Evolutionary conservation across 2,329 filamentous ascomycete genomes (phyloP), one percentile per base, ranked within the genome.

Genomic region (Fusarium sp.): DNA sequence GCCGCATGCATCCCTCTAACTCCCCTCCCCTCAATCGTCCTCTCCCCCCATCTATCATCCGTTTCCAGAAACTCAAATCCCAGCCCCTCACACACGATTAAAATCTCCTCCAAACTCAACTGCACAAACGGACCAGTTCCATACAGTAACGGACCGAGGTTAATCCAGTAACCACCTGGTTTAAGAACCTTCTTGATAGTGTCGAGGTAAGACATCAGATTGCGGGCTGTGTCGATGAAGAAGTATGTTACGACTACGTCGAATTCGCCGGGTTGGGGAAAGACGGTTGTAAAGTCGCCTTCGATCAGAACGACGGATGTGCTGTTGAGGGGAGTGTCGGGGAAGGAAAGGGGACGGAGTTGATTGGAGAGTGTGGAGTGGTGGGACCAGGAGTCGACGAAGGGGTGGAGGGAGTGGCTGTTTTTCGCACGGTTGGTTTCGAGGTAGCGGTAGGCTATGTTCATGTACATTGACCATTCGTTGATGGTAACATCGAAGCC

Each of bases 151-250:
- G 87, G 87, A 0, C 86, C 87, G 0, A 88, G 80, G 52, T 89
- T 89, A 25, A 89, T 76, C 87, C 87, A 88, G 38, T 80, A 74
- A 0, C 86, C 87, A 1, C 85, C 86, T 0, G 76, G 72, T 45
- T 78, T 81, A 5, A 89, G 79, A 0, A 86, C 70, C 0, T 74
- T 75, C 52, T 84, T 79, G 45, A 88, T 88, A 0, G 82, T 87
- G 38, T 88, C 85, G 8, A 89, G 79, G 64, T 89, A 89, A 1
- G 72, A 77, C 74, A 88, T 80, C 2, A 88, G 74, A 57, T 89
- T 89, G 1, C 86, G 82, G 0, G 87, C 87, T 0, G 87, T 89
- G 71, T 89, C 87, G 67, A 89, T 88, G 76, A 89, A 89, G 77
- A 88, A 89, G 45, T 88, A 82, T 0, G 87, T 88, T 0, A 88